Evolutionary conservation across 495 filamentous ascomycete species (phyloP).

Genomic region (Cercophora newfieldiana): DNA sequence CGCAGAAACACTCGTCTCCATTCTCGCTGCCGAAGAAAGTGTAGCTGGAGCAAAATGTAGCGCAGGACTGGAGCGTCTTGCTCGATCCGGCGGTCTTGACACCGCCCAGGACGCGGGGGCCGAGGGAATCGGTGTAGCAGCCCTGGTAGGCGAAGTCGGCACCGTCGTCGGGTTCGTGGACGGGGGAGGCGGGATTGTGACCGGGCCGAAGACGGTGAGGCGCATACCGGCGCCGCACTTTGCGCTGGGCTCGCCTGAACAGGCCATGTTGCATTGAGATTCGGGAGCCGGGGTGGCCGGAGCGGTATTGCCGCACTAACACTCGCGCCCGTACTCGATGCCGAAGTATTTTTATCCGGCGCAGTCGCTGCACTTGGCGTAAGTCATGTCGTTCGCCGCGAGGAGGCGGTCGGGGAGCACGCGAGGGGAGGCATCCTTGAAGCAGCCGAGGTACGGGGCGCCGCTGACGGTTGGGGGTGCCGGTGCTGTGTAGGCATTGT

Average conservation of each 20-base stretch:
- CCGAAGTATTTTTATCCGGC: conserved; percentile 38
- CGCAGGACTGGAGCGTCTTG: conserved; percentile 35
- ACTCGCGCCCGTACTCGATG: conserved; percentile 29
- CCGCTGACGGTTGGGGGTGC: too few species aligned
- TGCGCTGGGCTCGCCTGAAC: conserved; percentile 43
- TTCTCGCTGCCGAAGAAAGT: conserved; percentile 19
- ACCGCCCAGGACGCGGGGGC: background rate
- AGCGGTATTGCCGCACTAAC: conserved; percentile 37
- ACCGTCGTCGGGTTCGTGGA: background rate
- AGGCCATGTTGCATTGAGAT: conserved; percentile 48
- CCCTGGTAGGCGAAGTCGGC: conserved; percentile 18
- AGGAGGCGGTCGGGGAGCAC: background rate
- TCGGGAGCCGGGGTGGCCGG: conserved; percentile 7
- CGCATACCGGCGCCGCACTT: conserved; percentile 49
- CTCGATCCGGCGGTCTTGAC: background rate
- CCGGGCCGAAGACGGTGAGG: conserved; percentile 19
- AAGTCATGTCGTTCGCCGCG: conserved; percentile 54
- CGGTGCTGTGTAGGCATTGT: too few species aligned
- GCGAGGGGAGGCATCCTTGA: background rate
- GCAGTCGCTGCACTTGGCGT: conserved; percentile 61
- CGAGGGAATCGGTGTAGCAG: conserved; percentile 15
- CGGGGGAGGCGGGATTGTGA: too few species aligned
- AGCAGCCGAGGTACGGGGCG: background rate
- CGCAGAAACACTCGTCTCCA: conserved; percentile 19
- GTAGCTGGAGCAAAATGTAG: conserved; percentile 15